Evolutionary conservation across 2,329 filamentous ascomycete species (phyloP).

Genomic region (Phyllosticta ampelicida): DNA sequence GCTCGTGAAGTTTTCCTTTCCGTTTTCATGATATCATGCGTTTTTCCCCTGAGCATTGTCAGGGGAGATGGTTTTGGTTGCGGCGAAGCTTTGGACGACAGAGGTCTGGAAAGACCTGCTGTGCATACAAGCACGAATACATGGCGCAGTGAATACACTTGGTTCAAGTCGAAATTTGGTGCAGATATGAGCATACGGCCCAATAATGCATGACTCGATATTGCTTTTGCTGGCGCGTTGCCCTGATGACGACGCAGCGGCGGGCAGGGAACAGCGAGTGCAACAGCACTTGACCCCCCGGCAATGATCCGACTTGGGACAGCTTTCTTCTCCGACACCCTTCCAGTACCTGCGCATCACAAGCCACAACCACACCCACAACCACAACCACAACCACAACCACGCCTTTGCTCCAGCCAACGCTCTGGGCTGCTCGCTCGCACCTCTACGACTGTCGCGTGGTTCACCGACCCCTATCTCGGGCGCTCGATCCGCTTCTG

Average conservation of each 20-base stretch:
- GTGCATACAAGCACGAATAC: background rate
- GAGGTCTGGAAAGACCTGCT: background rate
- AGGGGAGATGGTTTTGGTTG: conserved; percentile 12
- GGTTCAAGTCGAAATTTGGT: background rate
- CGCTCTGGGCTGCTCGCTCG: background rate
- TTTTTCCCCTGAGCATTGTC: conserved; percentile 23
- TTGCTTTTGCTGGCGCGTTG: background rate
- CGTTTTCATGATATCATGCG: conserved; percentile 29
- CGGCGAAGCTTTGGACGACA: background rate
- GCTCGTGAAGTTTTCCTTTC: conserved; percentile 11
- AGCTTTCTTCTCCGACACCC: background rate
- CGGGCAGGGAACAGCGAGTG: background rate
- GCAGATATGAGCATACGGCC: background rate
- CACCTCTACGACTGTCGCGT: background rate
- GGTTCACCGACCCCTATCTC: background rate
- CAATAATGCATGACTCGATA: background rate
- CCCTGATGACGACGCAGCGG: background rate
- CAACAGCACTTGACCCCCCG: background rate
- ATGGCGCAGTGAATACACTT: background rate
- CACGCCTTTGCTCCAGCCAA: background rate
- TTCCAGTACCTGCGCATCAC: background rate
- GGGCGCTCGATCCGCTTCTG: background rate
- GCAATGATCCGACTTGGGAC: background rate
- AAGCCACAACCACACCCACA: background rate
- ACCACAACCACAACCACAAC: too few relatives aligned